phyloP scores from a whole-genome alignment of 1,284 basidiomycete genomes.

The Trichosporon sp. region DNA sequence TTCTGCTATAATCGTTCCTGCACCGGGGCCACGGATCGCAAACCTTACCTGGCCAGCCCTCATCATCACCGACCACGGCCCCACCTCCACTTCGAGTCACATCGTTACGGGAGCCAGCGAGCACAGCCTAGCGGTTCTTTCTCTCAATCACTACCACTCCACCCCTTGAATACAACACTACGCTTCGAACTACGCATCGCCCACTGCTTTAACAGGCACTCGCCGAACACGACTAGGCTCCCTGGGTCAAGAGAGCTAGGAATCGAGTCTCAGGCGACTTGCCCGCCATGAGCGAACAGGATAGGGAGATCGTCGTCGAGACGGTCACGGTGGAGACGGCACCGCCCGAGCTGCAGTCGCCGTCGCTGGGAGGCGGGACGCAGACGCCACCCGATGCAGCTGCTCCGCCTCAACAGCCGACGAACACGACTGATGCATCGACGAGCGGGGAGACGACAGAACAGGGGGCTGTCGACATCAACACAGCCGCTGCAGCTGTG shows the following conservation, averaged over 20 bases:
- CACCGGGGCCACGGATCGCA: background rate
- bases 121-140: background rate
- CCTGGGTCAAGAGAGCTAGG: background rate
- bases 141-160: background rate
- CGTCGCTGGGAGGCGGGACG: no score
- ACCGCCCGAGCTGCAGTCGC: background rate
- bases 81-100: background rate
- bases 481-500: no score
- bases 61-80: background rate
- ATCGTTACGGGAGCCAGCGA: background rate
- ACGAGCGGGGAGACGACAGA: background rate
- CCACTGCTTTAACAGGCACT: no score
- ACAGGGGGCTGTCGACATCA: no score
- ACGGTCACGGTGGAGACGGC: background rate
- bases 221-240: no score
- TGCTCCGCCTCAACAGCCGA: no score
- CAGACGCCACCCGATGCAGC: no score
- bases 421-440: background rate
- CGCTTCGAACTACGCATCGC: no score
- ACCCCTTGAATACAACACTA: no score
- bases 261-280: background rate
- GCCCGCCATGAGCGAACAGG: conserved; percentile 8
- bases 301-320: background rate
- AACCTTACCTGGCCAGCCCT: background rate
- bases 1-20: background rate